These are phyloP conservation scores for Candida insectalens DNA, from an alignment of 805 yeast genomes.

Conservation along the genomic window DNA sequence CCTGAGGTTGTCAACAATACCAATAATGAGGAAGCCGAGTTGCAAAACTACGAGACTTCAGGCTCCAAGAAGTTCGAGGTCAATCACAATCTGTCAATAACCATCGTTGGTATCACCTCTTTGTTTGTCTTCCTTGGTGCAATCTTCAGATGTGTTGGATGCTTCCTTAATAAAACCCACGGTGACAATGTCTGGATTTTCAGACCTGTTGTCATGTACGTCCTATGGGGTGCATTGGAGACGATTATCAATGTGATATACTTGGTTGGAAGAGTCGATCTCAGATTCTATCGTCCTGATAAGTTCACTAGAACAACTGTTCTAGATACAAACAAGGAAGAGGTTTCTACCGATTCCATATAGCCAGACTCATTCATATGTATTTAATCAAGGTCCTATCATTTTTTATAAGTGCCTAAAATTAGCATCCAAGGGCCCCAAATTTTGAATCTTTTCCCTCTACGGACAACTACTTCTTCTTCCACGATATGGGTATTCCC, in stretches of 20 bases:
- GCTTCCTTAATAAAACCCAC: conserved; percentile 27
- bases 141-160: conserved; percentile 37
- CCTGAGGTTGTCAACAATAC: conserved; percentile 4
- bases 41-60: conserved; percentile 12
- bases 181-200: conserved; percentile 32
- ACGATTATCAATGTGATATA: conserved; percentile 45
- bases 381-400: too few species aligned
- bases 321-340: not conserved
- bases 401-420: too few species aligned
- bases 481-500: too few species aligned
- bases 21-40: conserved; percentile 9
- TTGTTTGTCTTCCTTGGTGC: conserved; percentile 40
- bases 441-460: too few species aligned
- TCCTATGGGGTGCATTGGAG: conserved; percentile 63
- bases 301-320: not conserved
- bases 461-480: too few species aligned
- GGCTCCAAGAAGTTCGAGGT: conserved; percentile 21
- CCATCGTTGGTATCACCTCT: conserved; percentile 36
- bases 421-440: too few species aligned
- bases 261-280: conserved; percentile 57
- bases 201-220: conserved; percentile 52
- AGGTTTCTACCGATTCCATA: too few species aligned
- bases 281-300: conserved; percentile 76
- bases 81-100: conserved; percentile 42
- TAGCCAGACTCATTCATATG: too few species aligned